phyloP scores from a whole-genome alignment of 768 basidiomycete genomes.

The Leucocoprinus sp. region DNA sequence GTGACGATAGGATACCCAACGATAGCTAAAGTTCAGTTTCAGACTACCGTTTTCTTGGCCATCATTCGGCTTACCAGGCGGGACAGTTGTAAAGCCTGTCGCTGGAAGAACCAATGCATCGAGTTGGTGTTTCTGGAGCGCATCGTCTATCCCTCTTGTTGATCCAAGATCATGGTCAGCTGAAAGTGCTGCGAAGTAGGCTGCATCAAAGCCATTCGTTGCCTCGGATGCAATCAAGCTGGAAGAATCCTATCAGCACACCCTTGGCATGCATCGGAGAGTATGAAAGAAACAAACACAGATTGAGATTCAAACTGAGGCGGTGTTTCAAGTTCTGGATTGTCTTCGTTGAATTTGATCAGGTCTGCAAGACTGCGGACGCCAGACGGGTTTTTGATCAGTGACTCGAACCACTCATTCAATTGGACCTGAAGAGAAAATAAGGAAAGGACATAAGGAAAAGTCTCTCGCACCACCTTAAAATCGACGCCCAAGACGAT shows the following conservation, averaged over 20 bases:
- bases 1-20: slow-evolving; percentile 63
- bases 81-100: slow-evolving; percentile 26
- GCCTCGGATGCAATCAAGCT: slow-evolving; percentile 32
- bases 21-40: slow-evolving; percentile 30
- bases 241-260: background rate
- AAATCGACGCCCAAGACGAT: slow-evolving; percentile 47
- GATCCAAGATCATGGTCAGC: slow-evolving; percentile 39
- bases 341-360: slow-evolving; percentile 46
- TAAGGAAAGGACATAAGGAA: background rate
- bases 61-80: slow-evolving; percentile 24
- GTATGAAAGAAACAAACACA: slow-evolving; percentile 17
- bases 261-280: background rate
- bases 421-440: slow-evolving; percentile 36
- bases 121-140: slow-evolving; percentile 34
- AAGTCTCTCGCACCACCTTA: slow-evolving; percentile 31
- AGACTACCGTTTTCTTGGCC: slow-evolving; percentile 10
- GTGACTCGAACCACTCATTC: slow-evolving; percentile 35
- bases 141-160: slow-evolving; percentile 46
- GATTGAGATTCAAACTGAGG: slow-evolving; percentile 29
- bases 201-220: slow-evolving; percentile 33
- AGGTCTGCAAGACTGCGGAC: slow-evolving; percentile 48
- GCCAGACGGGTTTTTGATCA: slow-evolving; percentile 47
- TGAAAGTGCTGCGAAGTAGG: slow-evolving; percentile 36
- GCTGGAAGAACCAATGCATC: slow-evolving; percentile 48
- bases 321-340: slow-evolving; percentile 42